Evolutionary conservation across 306 rosid genomes (phyloP).

Genomic region (Ochetophila trinervis): DNA sequence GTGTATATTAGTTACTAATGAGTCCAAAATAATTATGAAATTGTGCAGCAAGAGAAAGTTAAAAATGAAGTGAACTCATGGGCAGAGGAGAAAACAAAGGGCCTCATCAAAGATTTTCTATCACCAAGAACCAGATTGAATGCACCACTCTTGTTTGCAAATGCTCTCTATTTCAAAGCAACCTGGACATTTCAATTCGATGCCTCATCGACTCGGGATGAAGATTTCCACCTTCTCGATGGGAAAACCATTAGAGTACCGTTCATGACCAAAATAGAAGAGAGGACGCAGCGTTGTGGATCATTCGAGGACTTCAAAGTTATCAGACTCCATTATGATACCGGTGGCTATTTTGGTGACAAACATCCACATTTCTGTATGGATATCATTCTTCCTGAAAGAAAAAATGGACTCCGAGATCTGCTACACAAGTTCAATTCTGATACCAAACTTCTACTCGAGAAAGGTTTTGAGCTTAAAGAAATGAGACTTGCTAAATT

Average conservation of each 20-base stretch:
- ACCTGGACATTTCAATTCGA: constrained; percentile 10
- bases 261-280: constrained; percentile 2
- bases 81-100: constrained; percentile 12
- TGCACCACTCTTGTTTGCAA: constrained; percentile 14
- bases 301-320: constrained; percentile 12
- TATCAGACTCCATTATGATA: background rate
- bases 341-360: background rate
- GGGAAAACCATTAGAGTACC: constrained; percentile 16
- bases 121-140: background rate
- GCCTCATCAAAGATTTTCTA: background rate
- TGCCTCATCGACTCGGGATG: background rate
- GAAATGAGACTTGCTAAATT: background rate
- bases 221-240: constrained; percentile 19
- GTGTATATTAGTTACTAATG: too few relatives aligned
- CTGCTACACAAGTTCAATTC: background rate
- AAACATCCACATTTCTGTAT: background rate
- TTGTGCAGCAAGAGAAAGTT: constrained; percentile 1
- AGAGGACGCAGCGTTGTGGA: background rate
- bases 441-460: background rate
- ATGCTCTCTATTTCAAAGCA: constrained; percentile 33
- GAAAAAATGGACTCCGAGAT: constrained; percentile 13
- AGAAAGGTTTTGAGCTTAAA: background rate
- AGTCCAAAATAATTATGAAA: too few relatives aligned
- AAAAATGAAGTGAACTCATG: background rate
- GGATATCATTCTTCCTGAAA: constrained; percentile 24